phyloP scores from a whole-genome alignment of 768 basidiomycete genomes.

The Pisolithus orientalis region DNA sequence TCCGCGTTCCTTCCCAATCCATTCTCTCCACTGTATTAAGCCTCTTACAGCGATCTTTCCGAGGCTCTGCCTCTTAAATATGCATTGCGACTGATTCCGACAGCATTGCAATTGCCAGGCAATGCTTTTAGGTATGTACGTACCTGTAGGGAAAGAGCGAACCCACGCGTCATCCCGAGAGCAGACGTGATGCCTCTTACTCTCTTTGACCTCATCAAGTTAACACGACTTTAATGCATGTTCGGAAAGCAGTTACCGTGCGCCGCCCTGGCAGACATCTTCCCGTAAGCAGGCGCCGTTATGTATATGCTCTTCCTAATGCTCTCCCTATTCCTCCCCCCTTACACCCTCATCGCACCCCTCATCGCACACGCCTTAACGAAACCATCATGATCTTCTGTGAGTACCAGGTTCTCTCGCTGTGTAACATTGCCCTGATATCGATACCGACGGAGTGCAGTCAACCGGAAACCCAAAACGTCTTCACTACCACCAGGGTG shows the following conservation, averaged over 20 bases:
- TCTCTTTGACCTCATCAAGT: slow-evolving; percentile 22
- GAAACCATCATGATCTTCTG: slow-evolving; percentile 21
- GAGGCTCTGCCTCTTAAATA: neutral
- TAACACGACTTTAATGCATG: slow-evolving; percentile 30
- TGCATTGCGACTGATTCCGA: neutral
- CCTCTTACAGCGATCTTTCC: neutral
- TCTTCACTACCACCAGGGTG: slow-evolving; percentile 25
- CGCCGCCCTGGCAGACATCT: slow-evolving; percentile 8
- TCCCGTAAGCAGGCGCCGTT: slow-evolving; percentile 17
- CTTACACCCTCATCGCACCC: neutral
- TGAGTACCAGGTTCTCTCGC: slow-evolving; percentile 11
- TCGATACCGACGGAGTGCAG: slow-evolving; percentile 7
- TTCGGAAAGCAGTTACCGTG: slow-evolving; percentile 13
- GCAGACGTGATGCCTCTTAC: slow-evolving; percentile 11
- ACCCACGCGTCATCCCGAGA: slow-evolving; percentile 7
- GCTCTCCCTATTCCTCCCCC: neutral
- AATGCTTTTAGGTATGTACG: neutral
- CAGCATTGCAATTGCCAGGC: neutral
- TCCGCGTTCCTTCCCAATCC: neutral
- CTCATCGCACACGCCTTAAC: slow-evolving; percentile 5
- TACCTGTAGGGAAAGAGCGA: slow-evolving; percentile 5
- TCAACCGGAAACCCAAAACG: slow-evolving; percentile 25
- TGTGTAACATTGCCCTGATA: neutral
- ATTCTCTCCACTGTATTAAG: neutral
- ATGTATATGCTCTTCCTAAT: slow-evolving; percentile 11